Base-by-base conservation (phyloP, 495 filamentous ascomycete species). In the Talaromyces trachyspermus region DNA sequence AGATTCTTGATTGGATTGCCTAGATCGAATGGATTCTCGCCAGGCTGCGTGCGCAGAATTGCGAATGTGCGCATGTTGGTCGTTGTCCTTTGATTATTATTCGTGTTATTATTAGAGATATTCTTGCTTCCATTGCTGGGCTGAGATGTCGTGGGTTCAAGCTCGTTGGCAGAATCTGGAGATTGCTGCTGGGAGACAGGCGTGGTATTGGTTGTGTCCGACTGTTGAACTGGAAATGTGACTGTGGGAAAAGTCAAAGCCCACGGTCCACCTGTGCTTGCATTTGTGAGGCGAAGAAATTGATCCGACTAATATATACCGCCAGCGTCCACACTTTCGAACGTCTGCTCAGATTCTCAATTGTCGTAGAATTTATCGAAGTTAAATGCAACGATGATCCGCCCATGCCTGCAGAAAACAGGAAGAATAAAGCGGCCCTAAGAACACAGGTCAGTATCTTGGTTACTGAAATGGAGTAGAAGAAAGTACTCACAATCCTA, bases 1-100 rank as follows among this genome's bases (percentile, higher is more conserved):
- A 86, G 83, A 58, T 95, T 95, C 27, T 74, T 65, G 48, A 76
- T 71, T 0, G 59, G 46, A 24, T 57, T 68, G 18, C 81, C 84
- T 6, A 90, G 64, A 52, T 86, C 78, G 76, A 85, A 95, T 1
- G 86, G 87, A 51, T 92, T 91, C 37, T 88, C 81, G 15, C 88
- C 87, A 3, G 75, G 77, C 10, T 75, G 67, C 8, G 84, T 90
- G 49, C 74, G 74, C 4, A 91, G 76, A 32, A 95, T 81, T 29
- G 84, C 86, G 54, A 90, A 94, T 4, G 80, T 84, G 29, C 83
- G 77, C 2, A 68, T 69, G 51, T 69, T 55, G 5, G 37, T 43
- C 2, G 53, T 33, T 5, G 58, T 42, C n/a, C n/a, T n/a, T 14
- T 44, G 44, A 25, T 38, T 19, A 26, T 8, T 30, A 23, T 36